phyloP scores from a whole-genome alignment of 2,329 filamentous ascomycete species.

The Neopestalotiopsis sp. region DNA sequence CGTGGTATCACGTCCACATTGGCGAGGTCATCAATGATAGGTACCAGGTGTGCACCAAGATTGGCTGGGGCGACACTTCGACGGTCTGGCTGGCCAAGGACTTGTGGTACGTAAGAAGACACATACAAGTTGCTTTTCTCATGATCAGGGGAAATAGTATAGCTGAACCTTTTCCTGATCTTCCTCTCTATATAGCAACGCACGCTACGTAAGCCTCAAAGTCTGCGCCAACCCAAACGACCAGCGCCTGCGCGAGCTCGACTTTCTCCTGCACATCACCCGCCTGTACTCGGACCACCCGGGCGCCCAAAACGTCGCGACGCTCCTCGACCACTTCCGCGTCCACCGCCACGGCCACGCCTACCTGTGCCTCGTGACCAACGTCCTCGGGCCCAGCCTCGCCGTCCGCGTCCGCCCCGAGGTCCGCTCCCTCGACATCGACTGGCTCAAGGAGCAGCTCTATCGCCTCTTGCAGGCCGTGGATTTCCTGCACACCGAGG shows the following conservation, averaged over 20 bases:
- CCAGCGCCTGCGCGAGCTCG: conserved; percentile 22
- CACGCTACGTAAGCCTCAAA: conserved; percentile 21
- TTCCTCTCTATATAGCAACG: background rate
- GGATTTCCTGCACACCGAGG: conserved; percentile 27
- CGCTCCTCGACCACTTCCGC: conserved; percentile 21
- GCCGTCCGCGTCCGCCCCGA: background rate
- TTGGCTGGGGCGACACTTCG: conserved; percentile 19
- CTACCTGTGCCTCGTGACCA: conserved; percentile 7
- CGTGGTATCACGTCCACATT: conserved; percentile 16
- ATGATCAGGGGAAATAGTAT: too few relatives aligned
- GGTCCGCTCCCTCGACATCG: conserved; percentile 25
- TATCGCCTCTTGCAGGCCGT: conserved; percentile 28
- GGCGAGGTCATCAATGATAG: conserved; percentile 14
- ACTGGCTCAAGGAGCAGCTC: conserved; percentile 29
- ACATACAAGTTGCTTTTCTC: background rate
- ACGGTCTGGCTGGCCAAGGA: background rate
- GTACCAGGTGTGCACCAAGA: conserved; percentile 16
- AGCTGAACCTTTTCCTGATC: background rate
- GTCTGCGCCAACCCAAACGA: conserved; percentile 21
- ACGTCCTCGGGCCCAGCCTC: conserved; percentile 2
- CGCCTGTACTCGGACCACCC: conserved; percentile 25
- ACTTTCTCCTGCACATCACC: conserved; percentile 26
- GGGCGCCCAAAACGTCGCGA: conserved; percentile 24
- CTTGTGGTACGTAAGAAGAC: background rate
- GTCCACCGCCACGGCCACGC: background rate